Percentiles rank a stretch among this genome's conserved stretches.
These are phyloP conservation scores for Chlorella sp. DNA, from an alignment of 139 green algal genomes.

Conservation along the genomic window DNA sequence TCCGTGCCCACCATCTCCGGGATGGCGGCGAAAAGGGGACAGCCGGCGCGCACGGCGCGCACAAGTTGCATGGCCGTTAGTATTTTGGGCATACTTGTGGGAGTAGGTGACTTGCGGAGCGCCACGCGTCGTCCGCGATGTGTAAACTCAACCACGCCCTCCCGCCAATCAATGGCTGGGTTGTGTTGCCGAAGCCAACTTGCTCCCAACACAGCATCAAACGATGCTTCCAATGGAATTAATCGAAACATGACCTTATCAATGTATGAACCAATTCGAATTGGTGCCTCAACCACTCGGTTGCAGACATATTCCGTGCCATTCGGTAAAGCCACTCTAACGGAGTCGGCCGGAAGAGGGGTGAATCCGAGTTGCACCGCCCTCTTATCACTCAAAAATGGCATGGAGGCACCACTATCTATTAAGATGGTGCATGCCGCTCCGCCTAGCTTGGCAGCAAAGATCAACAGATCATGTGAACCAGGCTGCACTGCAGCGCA, in stretches of 20 bases:
- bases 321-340: not conserved
- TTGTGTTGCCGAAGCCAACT: not conserved
- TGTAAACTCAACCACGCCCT: not conserved
- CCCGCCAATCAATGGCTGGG: slow-evolving; percentile 1
- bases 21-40: no score
- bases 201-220: not conserved
- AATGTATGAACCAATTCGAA: not conserved
- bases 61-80: not conserved
- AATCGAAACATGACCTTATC: not conserved
- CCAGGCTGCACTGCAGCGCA: not conserved
- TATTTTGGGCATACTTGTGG: not conserved
- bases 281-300: not conserved
- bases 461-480: not conserved
- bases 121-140: not conserved
- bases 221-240: not conserved
- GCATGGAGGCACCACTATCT: not conserved
- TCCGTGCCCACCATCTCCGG: no score
- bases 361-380: not conserved
- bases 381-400: not conserved
- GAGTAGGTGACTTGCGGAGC: not conserved
- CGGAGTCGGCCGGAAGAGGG: not conserved
- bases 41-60: no score
- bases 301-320: not conserved
- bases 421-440: not conserved
- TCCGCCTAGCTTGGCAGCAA: not conserved